Conservation (phyloP, 1,284 basidiomycete genomes). For the Cutaneotrichosporon sp. region DNA sequence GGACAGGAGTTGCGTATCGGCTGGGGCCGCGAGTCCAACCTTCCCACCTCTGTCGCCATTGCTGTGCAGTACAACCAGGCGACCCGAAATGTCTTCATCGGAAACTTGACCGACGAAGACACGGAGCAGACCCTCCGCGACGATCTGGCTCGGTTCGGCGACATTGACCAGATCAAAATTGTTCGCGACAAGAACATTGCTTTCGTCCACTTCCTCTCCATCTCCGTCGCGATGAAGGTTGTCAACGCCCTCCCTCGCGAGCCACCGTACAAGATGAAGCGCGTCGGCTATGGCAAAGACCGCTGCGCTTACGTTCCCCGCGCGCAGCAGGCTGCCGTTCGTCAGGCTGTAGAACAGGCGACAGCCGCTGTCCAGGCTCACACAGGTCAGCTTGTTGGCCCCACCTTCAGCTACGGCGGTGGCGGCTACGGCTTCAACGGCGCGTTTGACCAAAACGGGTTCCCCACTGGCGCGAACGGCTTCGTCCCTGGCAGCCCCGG, state of each 20-base stretch:
- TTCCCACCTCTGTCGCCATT: conserved; percentile 73
- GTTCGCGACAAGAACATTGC: conserved; percentile 96
- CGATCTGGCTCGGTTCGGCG: conserved; percentile 76
- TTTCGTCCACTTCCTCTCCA: conserved; percentile 92
- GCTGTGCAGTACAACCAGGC: conserved; percentile 86
- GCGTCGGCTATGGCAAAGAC: conserved; percentile 89
- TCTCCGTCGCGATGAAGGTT: conserved; percentile 86
- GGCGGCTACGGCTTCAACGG: conserved; percentile 19
- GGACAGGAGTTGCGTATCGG: conserved; percentile 92
- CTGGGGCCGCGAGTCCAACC: conserved; percentile 87
- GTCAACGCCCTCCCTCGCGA: conserved; percentile 83
- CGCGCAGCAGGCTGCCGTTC: conserved; percentile 50
- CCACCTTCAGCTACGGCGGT: conserved; percentile 23
- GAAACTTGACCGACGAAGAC: conserved; percentile 76
- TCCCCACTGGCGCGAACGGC: conserved; percentile 6
- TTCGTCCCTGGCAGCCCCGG: conserved; percentile 3
- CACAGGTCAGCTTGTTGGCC: conserved; percentile 33
- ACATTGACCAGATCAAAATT: conserved; percentile 97
- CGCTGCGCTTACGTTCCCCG: conserved; percentile 75
- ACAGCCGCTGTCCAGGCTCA: conserved; percentile 51
- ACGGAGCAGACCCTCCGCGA: conserved; percentile 86
- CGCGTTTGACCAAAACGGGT: conserved; percentile 7
- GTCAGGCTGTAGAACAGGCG: conserved; percentile 55
- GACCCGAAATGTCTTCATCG: conserved; percentile 88
- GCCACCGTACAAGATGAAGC: conserved; percentile 84